Evolutionary conservation across 192 early-diverging fungal species (phyloP).

Genomic region (Coemansia furcata): DNA sequence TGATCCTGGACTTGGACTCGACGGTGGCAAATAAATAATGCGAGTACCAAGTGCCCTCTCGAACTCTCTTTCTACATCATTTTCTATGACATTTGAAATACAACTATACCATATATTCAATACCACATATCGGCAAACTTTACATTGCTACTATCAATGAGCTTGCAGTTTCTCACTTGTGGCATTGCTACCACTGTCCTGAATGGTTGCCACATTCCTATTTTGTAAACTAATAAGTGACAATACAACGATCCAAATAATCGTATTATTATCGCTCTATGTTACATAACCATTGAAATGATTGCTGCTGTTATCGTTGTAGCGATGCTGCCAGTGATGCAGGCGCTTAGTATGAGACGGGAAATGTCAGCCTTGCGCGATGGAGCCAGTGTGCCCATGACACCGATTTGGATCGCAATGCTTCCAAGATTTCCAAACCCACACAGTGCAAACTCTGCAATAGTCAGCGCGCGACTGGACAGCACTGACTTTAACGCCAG

Average conservation of each 20-base stretch:
- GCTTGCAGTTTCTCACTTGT: background rate
- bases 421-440: constrained; percentile 85
- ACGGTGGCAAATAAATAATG: background rate
- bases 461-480: constrained; percentile 48
- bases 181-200: no score
- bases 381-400: constrained; percentile 73
- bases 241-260: background rate
- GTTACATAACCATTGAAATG: constrained; percentile 64
- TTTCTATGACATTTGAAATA: background rate
- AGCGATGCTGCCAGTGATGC: constrained; percentile 73
- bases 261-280: background rate
- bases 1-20: background rate
- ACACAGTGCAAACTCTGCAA: constrained; percentile 77
- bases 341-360: constrained; percentile 70
- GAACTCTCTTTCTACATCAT: background rate
- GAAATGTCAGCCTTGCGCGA: constrained; percentile 67
- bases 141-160: background rate
- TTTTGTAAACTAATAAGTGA: no score
- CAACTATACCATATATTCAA: background rate
- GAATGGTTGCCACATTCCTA: no score
- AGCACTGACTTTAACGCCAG: constrained; percentile 37
- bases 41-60: background rate
- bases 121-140: background rate
- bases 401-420: constrained; percentile 80
- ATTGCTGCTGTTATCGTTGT: constrained; percentile 81